phyloP scores from a whole-genome alignment of 2,329 filamentous ascomycete genomes.

The Colletotrichum sp. region DNA sequence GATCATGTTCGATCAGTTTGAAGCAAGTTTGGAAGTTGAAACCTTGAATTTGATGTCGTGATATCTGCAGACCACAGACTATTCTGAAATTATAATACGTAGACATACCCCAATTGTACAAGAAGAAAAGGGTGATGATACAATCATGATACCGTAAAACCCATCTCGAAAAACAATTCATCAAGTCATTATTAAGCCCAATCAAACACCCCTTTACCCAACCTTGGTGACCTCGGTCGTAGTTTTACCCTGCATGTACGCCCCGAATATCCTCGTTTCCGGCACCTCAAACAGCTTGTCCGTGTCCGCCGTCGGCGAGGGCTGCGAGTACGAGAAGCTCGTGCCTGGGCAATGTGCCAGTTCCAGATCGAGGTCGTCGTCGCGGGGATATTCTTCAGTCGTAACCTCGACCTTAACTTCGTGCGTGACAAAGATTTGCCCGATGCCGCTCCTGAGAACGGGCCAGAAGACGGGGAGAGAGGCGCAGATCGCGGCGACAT shows the following conservation, averaged over 20 bases:
- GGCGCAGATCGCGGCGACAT: slow-evolving; percentile 23
- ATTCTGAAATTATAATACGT: not conserved
- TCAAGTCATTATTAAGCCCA: not conserved
- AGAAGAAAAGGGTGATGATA: not conserved
- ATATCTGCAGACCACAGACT: not conserved
- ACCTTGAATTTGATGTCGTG: not conserved
- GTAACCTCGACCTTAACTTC: slow-evolving; percentile 32
- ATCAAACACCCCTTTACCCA: not conserved
- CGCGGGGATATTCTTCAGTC: not conserved
- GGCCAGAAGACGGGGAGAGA: slow-evolving; percentile 19
- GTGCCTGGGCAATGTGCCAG: not conserved
- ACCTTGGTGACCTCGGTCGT: not conserved
- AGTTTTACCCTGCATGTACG: not conserved
- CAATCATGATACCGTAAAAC: not conserved
- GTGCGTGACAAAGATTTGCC: slow-evolving; percentile 38
- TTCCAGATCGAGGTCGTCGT: slow-evolving; percentile 6
- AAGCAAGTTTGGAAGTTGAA: not conserved
- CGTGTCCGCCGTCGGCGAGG: not conserved
- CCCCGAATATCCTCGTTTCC: not conserved
- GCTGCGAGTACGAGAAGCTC: not conserved
- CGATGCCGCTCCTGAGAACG: slow-evolving; percentile 30
- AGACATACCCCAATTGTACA: not conserved
- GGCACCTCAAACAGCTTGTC: not conserved
- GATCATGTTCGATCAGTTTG: not conserved
- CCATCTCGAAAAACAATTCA: not conserved